Base-by-base conservation (phyloP, 495 filamentous ascomycete genomes). In the Pseudotulostoma volvatum region DNA sequence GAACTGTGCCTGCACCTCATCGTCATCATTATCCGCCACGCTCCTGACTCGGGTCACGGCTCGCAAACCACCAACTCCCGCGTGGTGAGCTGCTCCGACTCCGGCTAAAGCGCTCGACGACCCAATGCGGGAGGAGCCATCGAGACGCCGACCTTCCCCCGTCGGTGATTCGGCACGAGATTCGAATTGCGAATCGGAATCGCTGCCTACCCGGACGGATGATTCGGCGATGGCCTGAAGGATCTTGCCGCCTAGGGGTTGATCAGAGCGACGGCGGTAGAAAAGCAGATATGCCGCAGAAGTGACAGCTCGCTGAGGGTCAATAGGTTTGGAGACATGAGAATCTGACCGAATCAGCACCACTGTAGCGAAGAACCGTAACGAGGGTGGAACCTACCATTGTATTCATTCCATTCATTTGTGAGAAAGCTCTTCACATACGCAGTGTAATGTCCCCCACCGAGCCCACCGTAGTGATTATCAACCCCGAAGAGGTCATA, bases 401-500 rank as follows among this genome's bases (percentile, higher is more conserved):
- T 95, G 52, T 88, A 96, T 34, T 88, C 77, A 51, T 93, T 92
- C 92, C 92, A 97, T 41, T 59, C 51, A 42, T 70, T 71, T 41
- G 90, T 82, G 38, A 80, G 60, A 52, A 88, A 95, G 48, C 92
- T 96, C 64, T 84, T 84, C 1, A 86, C 84, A 54, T 74, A 83
- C 2, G 92, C 90, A 13, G 85, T 95, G 58, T 97, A 97, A 55
- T 97, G 90, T 0, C 90, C 90, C 15, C 90, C 90, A 18, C 83
- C 81, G 34, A 97, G 66, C 20, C 83, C 83, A 39, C 92, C 90
- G 49, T 78, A 90, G 55, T 97, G 90, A 53, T 92, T 85, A 55
- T 97, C 90, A 1, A 96, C 85, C 0, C 79, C 90, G 52, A 96
- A 81, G 16, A 97, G 66, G 57, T 97, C 90, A 52, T 94, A 97